These are phyloP conservation scores for Ampelocalamus luodianensis DNA, from an alignment of 176 grass and related monocot genomes.

Conservation along the genomic window DNA sequence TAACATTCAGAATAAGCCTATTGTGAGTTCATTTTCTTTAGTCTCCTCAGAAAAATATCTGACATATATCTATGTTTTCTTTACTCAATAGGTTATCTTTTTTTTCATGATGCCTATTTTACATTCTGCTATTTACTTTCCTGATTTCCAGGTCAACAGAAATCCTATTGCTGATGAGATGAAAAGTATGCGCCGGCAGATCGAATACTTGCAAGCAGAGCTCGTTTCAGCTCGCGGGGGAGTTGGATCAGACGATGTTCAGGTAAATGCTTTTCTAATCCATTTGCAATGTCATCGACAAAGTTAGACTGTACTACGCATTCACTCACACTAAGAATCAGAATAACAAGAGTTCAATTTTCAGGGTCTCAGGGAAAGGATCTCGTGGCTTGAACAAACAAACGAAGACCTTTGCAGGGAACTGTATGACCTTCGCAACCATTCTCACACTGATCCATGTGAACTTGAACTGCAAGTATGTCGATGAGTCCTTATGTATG, in stretches of 20 bases:
- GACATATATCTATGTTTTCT: not conserved
- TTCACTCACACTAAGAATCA: constrained; percentile 22
- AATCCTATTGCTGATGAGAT: constrained; percentile 99
- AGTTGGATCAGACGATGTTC: constrained; percentile 74
- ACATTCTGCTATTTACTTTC: constrained; percentile 21
- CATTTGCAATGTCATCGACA: not conserved
- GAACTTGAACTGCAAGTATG: constrained; percentile 80
- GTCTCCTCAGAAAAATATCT: constrained; percentile 12
- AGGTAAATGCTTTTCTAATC: constrained; percentile 56
- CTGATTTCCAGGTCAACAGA: constrained; percentile 85
- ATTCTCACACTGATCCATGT: constrained; percentile 53
- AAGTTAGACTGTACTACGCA: not conserved
- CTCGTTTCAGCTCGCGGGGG: constrained; percentile 82
- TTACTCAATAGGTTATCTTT: constrained; percentile 23
- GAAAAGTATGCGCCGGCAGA: constrained; percentile 95
- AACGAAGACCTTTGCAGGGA: constrained; percentile 91
- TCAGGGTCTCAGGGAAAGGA: constrained; percentile 87
- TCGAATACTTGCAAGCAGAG: constrained; percentile 90
- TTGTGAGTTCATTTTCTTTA: constrained; percentile 62
- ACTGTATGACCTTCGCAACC: constrained; percentile 62
- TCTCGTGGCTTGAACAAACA: constrained; percentile 91
- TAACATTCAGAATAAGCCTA: constrained; percentile 96
- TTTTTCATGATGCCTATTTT: not conserved
- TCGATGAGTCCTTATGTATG: constrained; percentile 28
- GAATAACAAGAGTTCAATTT: constrained; percentile 48